Conservation (phyloP, 1,284 basidiomycete species). For the Puccinia novopanici region DNA sequence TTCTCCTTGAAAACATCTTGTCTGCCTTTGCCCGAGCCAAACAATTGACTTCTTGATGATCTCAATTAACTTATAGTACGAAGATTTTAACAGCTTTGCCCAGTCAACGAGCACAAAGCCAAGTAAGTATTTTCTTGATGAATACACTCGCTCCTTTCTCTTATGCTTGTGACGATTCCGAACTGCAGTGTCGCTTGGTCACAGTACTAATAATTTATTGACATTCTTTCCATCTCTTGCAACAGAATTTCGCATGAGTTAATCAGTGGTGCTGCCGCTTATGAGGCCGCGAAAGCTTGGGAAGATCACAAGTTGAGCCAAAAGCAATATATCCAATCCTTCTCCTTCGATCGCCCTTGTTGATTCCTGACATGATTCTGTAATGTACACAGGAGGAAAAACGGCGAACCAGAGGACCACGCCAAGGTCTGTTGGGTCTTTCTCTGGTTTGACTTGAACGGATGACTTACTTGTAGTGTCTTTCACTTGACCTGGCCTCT, state of each 20-base stretch:
- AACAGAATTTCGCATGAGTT: constrained; percentile 47
- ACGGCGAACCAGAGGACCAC: constrained; percentile 49
- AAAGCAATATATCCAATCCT: constrained; percentile 1
- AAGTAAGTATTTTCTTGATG: constrained; percentile 31
- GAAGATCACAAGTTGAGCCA: constrained; percentile 49
- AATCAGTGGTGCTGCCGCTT: constrained; percentile 48
- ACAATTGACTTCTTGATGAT: background rate
- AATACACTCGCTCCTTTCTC: background rate
- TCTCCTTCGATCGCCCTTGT: background rate
- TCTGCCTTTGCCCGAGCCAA: background rate
- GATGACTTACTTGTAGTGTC: background rate
- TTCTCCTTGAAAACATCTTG: background rate
- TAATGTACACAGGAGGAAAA: constrained; percentile 9
- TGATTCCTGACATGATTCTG: background rate
- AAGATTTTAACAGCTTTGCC: constrained; percentile 38
- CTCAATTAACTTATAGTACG: background rate
- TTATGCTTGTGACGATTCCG: background rate
- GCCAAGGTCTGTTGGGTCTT: constrained; percentile 21
- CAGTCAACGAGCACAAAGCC: constrained; percentile 25
- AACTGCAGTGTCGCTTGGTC: background rate
- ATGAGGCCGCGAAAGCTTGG: constrained; percentile 48
- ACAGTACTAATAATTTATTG: background rate
- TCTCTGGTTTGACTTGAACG: background rate
- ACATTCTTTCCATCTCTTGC: too few relatives aligned
- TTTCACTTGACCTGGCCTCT: background rate